A percentile compares a stretch with the other conserved stretches of the same genome.
Conservation (phyloP, 116 monocot genomes). For the Thalassia testudinum region DNA sequence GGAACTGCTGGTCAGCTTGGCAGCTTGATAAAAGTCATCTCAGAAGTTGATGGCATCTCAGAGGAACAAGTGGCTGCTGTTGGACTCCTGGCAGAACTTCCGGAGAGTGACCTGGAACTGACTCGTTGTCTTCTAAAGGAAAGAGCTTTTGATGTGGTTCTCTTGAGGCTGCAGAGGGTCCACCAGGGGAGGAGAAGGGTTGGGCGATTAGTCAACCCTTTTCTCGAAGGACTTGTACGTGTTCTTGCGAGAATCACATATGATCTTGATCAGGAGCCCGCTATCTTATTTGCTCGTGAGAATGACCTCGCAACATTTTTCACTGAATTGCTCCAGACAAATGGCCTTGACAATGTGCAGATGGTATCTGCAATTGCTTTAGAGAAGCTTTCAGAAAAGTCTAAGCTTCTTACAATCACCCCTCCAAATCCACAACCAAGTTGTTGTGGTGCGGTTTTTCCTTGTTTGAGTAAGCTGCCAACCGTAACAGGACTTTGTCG, state of each 20-base stretch:
- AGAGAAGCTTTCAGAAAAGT: slow-evolving; percentile 66
- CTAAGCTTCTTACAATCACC: slow-evolving; percentile 30
- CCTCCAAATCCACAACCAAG: slow-evolving; percentile 23
- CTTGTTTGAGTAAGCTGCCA: slow-evolving; percentile 32
- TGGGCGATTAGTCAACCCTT: slow-evolving; percentile 39
- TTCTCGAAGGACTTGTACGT: slow-evolving; percentile 59
- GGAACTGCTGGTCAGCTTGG: slow-evolving; percentile 45
- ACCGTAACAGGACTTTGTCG: slow-evolving; percentile 27
- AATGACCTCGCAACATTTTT: slow-evolving; percentile 49
- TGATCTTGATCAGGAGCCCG: slow-evolving; percentile 33
- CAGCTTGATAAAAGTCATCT: slow-evolving; percentile 44
- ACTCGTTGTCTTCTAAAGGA: slow-evolving; percentile 39
- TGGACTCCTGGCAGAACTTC: slow-evolving; percentile 56
- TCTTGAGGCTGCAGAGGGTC: slow-evolving; percentile 36
- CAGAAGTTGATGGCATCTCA: slow-evolving; percentile 41
- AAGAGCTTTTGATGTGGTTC: slow-evolving; percentile 31
- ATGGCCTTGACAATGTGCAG: slow-evolving; percentile 59
- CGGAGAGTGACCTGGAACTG: slow-evolving; percentile 45
- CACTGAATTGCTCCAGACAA: slow-evolving; percentile 55
- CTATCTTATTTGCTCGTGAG: slow-evolving; percentile 31
- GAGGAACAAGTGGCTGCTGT: slow-evolving; percentile 79
- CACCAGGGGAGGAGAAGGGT: slow-evolving; percentile 36
- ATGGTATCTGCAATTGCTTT: slow-evolving; percentile 50
- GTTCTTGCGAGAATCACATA: slow-evolving; percentile 72
- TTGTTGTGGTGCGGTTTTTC: slow-evolving; percentile 21